Evolutionary conservation across 345 rosid species (phyloP), one percentile per base, ranked within the genome.

Genomic region (Salix purpurea): DNA sequence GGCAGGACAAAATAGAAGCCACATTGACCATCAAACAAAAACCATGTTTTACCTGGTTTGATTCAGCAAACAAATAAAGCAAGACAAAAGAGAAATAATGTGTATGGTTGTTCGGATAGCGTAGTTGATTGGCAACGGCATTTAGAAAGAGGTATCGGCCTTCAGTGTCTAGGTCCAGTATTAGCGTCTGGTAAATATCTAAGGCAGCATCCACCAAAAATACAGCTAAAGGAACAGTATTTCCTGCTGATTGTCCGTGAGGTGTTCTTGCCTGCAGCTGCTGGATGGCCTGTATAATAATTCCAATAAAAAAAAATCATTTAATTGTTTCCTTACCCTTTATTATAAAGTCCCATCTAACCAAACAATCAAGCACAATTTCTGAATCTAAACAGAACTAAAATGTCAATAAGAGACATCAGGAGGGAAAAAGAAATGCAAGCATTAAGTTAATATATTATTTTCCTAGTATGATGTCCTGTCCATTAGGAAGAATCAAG

Each of bases 41-140:
- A 56, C 14, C 32, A 13, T 6, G 46, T 32, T 86, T 82, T 69
- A 89, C 99, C 97, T 96, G 98, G 83, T 90, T 89, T 21, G 96
- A 81, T 84, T 92, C 92, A 0, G 91, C 89, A 79, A 91, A 96
- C 21, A 96, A 84, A 85, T 85, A 88, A 6, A 96, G 97, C 76
- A 96, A 87, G 80, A 94, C 88, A 82, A 91, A 96, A 46, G 99
- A 96, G 85, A 94, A 96, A 86, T 94, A 94, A 78, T 96, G 98
- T 3, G 99, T 96, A 68, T 94, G 99, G 82, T 94, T 96, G 86
- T 96, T 96, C 3, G 99, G 98, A 82, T 96, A 96, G 52, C 99
- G 97, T 48, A 96, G 91, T 85, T 96, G 99, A 77, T 96, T 94
- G 7, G 99, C 96, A 28, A 92, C 87, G 46, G 99, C 98, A 83